Percentiles rank a stretch among this genome's conserved stretches.
Conservation (phyloP, 768 basidiomycete genomes). For the Xerocomellus intermedius region DNA sequence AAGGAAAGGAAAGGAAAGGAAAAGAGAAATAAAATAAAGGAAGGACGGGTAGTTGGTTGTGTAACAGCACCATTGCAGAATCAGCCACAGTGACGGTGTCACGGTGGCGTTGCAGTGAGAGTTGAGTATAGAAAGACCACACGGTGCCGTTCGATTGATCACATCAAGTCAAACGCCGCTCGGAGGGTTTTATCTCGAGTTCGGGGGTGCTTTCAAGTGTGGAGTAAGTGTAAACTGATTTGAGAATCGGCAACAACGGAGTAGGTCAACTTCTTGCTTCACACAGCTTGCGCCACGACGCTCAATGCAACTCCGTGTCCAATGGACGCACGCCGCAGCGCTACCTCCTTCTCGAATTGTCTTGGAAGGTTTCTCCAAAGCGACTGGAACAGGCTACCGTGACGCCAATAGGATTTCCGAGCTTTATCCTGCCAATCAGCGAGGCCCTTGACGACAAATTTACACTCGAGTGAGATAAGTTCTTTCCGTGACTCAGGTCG, state of each 20-base stretch:
- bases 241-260: conserved; percentile 1
- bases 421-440: conserved; percentile 7
- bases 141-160: conserved; percentile 1
- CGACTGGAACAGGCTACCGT: not conserved
- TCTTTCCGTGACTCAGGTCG: not conserved
- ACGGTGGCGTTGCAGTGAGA: not conserved
- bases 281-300: conserved; percentile 3
- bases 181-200: conserved; percentile 2
- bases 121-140: not conserved
- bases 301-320: conserved; percentile 7
- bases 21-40: not conserved
- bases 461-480: not conserved
- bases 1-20: not conserved
- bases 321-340: not conserved
- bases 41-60: not conserved
- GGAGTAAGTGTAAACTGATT: not conserved
- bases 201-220: conserved; percentile 11
- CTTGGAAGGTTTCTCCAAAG: not conserved
- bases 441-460: not conserved
- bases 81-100: not conserved
- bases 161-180: not conserved
- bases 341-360: not conserved
- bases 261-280: conserved; percentile 2
- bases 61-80: not conserved
- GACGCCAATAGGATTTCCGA: not conserved